Percentiles rank a stretch among this genome's conserved stretches.
Evolutionary conservation across 2,329 filamentous ascomycete species (phyloP).

Genomic region (Aureobasidium sp.): DNA sequence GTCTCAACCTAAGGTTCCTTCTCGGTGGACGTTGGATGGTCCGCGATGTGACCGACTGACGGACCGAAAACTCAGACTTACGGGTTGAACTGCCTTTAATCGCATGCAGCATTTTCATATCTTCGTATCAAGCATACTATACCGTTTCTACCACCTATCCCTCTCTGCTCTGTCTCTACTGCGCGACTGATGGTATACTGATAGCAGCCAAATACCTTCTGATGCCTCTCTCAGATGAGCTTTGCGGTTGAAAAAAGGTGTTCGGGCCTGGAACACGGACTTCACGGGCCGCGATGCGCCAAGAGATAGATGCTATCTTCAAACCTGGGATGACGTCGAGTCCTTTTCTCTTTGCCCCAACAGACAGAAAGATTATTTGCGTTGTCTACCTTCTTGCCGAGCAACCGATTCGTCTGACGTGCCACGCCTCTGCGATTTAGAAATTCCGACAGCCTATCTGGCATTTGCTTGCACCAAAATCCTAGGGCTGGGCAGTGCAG

Average conservation of each 20-base stretch:
- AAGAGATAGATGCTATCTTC: neutral
- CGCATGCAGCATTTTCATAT: neutral
- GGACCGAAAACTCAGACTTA: slow-evolving; percentile 15
- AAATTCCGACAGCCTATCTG: neutral
- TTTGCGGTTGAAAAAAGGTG: neutral
- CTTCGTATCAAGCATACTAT: neutral
- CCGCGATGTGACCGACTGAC: slow-evolving; percentile 17
- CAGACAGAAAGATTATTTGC: neutral
- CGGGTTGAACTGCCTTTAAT: neutral
- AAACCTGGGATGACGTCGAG: neutral
- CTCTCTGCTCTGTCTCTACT: neutral
- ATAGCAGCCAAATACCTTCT: neutral
- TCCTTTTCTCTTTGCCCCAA: neutral
- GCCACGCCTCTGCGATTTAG: neutral
- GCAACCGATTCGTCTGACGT: slow-evolving; percentile 10
- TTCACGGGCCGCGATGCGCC: slow-evolving; percentile 1
- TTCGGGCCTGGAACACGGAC: neutral
- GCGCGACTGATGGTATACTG: neutral
- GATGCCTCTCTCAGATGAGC: neutral
- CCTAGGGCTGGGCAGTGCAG: neutral
- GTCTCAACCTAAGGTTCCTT: slow-evolving; percentile 13
- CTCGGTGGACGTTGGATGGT: slow-evolving; percentile 13
- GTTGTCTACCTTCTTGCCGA: slow-evolving; percentile 10
- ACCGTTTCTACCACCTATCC: neutral
- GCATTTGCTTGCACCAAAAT: neutral